These are phyloP conservation scores for Citropsis articulata DNA, from an alignment of 345 rosid genomes.

Conservation along the genomic window DNA sequence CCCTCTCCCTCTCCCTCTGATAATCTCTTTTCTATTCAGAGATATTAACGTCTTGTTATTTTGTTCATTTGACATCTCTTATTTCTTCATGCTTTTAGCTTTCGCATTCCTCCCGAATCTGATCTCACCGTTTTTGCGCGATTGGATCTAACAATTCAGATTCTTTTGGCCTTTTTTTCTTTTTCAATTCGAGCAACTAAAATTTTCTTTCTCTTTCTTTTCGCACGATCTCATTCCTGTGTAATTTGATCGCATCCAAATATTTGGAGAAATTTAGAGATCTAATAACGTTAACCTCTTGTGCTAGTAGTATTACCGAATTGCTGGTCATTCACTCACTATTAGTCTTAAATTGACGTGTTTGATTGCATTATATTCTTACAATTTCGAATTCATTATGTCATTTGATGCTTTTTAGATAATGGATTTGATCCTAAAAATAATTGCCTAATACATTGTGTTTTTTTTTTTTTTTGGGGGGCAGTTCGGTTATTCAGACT, in stretches of 20 bases:
- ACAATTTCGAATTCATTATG: neutral
- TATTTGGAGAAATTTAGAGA: neutral
- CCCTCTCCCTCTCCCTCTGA: neutral
- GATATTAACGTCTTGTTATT: neutral
- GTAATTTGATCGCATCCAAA: neutral
- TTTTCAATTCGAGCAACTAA: neutral
- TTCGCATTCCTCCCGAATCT: neutral
- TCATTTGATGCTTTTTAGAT: neutral
- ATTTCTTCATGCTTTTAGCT: neutral
- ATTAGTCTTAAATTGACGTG: neutral
- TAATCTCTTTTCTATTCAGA: neutral
- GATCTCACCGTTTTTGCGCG: neutral
- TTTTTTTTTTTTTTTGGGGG: neutral
- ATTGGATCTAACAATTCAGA: neutral
- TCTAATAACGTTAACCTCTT: neutral
- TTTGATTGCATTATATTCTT: neutral
- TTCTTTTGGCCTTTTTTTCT: neutral
- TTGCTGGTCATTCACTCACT: neutral
- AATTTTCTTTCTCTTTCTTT: neutral
- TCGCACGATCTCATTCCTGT: neutral
- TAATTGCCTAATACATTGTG: neutral
- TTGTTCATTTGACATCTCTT: neutral
- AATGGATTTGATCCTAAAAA: neutral
- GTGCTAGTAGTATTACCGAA: neutral
- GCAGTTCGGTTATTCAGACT: constrained; percentile 11